Conservation (phyloP, 176 grass and related monocot species). For the Eragrostis nindensis region DNA sequence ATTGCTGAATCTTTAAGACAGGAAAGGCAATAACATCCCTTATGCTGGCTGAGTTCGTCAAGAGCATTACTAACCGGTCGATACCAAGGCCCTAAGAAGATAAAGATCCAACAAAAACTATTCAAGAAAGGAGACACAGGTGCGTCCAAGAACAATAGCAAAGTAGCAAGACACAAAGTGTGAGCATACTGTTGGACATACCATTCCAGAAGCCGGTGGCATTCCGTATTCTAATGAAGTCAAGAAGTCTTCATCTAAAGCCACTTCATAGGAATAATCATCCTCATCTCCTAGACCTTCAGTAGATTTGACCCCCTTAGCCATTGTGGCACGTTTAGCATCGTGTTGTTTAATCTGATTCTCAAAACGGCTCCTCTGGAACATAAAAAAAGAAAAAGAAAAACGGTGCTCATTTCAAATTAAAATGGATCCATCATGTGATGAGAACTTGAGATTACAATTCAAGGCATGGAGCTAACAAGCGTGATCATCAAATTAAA, state of each 20-base stretch:
- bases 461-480: slow-evolving; percentile 12
- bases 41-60: slow-evolving; percentile 88
- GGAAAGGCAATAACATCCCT: slow-evolving; percentile 97
- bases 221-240: slow-evolving; percentile 96
- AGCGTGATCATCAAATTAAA: not conserved
- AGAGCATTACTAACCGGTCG: slow-evolving; percentile 90
- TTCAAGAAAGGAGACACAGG: not conserved
- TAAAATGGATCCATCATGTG: not conserved
- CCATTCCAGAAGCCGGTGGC: slow-evolving; percentile 99
- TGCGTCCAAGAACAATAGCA: not conserved
- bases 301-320: slow-evolving; percentile 59
- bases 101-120: slow-evolving; percentile 11
- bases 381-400: slow-evolving; percentile 39
- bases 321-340: slow-evolving; percentile 70
- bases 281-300: slow-evolving; percentile 52
- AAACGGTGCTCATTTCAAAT: slow-evolving; percentile 7
- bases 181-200: slow-evolving; percentile 33
- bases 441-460: slow-evolving; percentile 7
- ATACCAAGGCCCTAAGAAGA: slow-evolving; percentile 77
- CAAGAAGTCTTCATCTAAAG: slow-evolving; percentile 91
- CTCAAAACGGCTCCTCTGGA: slow-evolving; percentile 88
- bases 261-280: slow-evolving; percentile 93
- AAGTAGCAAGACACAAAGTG: not conserved
- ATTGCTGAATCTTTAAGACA: slow-evolving; percentile 87
- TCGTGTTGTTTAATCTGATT: slow-evolving; percentile 96